These are phyloP conservation scores for Aspergillus quadrilineatus DNA, from an alignment of 2,329 filamentous ascomycete species.

Conservation along the genomic window DNA sequence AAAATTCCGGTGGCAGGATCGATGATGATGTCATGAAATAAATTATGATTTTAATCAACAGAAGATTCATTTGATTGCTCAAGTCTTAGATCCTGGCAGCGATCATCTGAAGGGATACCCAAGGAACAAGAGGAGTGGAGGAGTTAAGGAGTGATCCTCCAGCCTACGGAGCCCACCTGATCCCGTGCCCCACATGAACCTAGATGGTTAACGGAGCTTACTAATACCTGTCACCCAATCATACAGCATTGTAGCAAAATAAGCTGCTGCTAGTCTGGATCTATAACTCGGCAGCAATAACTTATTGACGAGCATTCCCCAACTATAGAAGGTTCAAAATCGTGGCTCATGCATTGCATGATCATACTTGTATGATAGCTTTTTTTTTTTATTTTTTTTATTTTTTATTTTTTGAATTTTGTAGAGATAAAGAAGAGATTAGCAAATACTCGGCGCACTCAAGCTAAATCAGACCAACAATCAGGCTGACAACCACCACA, in stretches of 20 bases:
- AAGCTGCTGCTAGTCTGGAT: constrained; percentile 14
- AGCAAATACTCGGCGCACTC: too few relatives aligned
- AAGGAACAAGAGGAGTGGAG: neutral
- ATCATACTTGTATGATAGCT: neutral
- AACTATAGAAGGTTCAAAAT: neutral
- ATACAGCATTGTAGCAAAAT: neutral
- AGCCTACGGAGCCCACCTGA: neutral
- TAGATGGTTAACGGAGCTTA: constrained; percentile 11
- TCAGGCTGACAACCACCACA: too few relatives aligned
- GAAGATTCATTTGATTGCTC: neutral
- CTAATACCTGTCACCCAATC: neutral
- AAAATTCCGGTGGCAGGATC: neutral
- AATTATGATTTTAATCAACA: constrained; percentile 10
- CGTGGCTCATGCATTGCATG: constrained; percentile 3
- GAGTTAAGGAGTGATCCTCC: too few relatives aligned
- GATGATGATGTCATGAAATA: neutral
- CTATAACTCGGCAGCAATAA: neutral
- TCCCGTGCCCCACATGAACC: constrained; percentile 6
- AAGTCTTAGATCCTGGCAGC: constrained; percentile 8
- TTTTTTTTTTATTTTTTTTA: neutral
- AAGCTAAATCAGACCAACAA: too few relatives aligned
- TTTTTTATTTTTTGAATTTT: too few relatives aligned
- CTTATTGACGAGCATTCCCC: neutral
- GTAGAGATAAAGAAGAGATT: too few relatives aligned
- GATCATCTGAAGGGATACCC: constrained; percentile 11